phyloP scores from a whole-genome alignment of 768 basidiomycete genomes.

The Rhodotorula babjevae region DNA sequence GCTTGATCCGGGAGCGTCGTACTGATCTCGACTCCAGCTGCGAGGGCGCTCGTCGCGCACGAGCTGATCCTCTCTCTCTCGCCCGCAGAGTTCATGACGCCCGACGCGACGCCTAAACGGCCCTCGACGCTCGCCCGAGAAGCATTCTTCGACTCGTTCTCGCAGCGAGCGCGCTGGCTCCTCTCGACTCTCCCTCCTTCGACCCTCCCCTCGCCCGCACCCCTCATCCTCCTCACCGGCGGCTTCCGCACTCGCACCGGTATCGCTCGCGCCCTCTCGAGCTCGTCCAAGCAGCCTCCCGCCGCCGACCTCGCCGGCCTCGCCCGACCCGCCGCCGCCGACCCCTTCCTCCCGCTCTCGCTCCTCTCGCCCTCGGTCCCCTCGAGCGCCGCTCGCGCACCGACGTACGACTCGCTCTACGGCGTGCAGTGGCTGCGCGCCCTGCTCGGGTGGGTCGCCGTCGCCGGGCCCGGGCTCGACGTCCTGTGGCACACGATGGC shows the following conservation, averaged over 20 bases:
- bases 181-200: constrained; percentile 48
- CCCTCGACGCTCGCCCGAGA: constrained; percentile 52
- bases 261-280: constrained; percentile 55
- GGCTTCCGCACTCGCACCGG: constrained; percentile 63
- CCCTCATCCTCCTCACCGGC: constrained; percentile 73
- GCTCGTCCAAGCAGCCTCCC: not conserved
- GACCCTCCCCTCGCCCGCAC: constrained; percentile 46
- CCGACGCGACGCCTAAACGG: not conserved
- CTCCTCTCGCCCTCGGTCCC: constrained; percentile 41
- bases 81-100: constrained; percentile 3
- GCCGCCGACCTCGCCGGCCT: constrained; percentile 74
- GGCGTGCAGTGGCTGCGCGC: not conserved
- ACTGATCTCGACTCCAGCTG: not conserved
- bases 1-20: not conserved
- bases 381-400: constrained; percentile 14
- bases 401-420: constrained; percentile 10
- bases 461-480: constrained; percentile 21
- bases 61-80: not conserved
- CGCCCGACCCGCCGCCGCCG: constrained; percentile 61
- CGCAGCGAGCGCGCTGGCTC: constrained; percentile 55
- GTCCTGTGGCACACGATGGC: constrained; percentile 29
- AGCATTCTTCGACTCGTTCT: constrained; percentile 68
- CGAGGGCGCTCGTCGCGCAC: too few relatives aligned
- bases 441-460: constrained; percentile 9
- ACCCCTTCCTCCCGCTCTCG: constrained; percentile 58